Percentiles rank a stretch among this genome's conserved stretches.
Evolutionary conservation across 140 eudicot genomes (phyloP).

Genomic region (Flaveria floridana): DNA sequence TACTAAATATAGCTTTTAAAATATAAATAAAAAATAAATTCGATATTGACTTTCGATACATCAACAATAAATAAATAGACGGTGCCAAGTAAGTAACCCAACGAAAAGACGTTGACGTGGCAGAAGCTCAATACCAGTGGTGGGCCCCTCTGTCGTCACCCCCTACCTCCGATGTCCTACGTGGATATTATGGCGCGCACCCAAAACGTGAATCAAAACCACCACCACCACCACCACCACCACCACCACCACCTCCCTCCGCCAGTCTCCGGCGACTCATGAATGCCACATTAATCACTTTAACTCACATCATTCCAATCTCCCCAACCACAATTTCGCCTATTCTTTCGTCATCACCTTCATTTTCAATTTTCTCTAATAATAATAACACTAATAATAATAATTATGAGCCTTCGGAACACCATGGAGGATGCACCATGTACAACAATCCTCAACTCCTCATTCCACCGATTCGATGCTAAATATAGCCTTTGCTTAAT

Average conservation of each 20-base stretch:
- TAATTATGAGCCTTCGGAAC: background rate
- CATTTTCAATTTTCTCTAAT: conserved; percentile 8
- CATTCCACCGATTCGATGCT: conserved; percentile 26
- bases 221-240: conserved; percentile 11
- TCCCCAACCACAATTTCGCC: conserved; percentile 24
- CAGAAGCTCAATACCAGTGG: background rate
- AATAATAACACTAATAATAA: no score
- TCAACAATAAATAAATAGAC: background rate
- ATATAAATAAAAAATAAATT: no score
- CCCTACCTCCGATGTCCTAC: background rate
- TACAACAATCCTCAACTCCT: conserved; percentile 43
- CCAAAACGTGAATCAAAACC: conserved; percentile 6
- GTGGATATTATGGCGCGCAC: conserved; percentile 13
- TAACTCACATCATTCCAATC: conserved; percentile 14
- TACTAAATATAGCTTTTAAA: no score
- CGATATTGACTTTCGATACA: no score
- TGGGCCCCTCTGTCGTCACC: conserved; percentile 4
- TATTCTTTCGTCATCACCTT: conserved; percentile 17
- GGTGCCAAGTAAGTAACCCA: conserved; percentile 25
- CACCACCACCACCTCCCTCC: conserved; percentile 27
- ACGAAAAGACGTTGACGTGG: conserved; percentile 18
- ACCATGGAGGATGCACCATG: conserved; percentile 1
- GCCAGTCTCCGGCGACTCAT: conserved; percentile 9
- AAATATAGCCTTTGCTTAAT: conserved; percentile 25
- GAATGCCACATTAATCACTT: background rate